Base-by-base conservation (phyloP, 179 eudicot species). In the Heliamphora pulchella region DNA sequence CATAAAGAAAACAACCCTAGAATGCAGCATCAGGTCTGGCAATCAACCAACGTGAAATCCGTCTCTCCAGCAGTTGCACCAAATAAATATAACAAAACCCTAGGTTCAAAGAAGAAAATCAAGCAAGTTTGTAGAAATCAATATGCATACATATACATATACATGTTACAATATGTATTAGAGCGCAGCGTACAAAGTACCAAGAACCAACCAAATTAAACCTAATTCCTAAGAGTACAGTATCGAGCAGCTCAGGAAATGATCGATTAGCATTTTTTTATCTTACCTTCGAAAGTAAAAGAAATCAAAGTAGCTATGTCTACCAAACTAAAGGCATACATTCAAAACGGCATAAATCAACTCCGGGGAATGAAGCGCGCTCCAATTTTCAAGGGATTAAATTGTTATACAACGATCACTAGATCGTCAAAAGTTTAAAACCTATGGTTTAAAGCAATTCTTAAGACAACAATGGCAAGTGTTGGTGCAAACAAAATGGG, bases 71-170 rank as follows among this genome's bases (percentile, higher is more conserved):
- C 1, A 22, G 57, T 44, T 31, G 8, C 79, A 75, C 17, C 51
- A 68, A 75, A 54, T 54, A 75, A 15, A 74, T 7, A 59, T 71
- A 55, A 46, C 66, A 59, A 80, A 39, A 44, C 44, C 82, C 82
- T 75, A 66, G 31, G 58, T 65, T 66, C 63, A n/a, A 65, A 22
- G 3, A 55, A 7, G 68, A 55, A 74, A 41, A 13, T 22, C 9
- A 57, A 78, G 18, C 54, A 55, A 78, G 43, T 13, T 50, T 50
- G n/a, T 9, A 17, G 58, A 77, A 10, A 20, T 31, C 31, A 31
- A 31, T 31, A 31, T 31, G 31, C 31, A 31, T 31, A 31, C 31
- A 31, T 31, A 31, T 31, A 31, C 31, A 31, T 31, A 31, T 31
- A 63, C n/a, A 5, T 13, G 18, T 41, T 39, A 58, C 78, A 6